Conservation (phyloP, 2,329 filamentous ascomycete genomes). For the Colletotrichum eleusines region DNA sequence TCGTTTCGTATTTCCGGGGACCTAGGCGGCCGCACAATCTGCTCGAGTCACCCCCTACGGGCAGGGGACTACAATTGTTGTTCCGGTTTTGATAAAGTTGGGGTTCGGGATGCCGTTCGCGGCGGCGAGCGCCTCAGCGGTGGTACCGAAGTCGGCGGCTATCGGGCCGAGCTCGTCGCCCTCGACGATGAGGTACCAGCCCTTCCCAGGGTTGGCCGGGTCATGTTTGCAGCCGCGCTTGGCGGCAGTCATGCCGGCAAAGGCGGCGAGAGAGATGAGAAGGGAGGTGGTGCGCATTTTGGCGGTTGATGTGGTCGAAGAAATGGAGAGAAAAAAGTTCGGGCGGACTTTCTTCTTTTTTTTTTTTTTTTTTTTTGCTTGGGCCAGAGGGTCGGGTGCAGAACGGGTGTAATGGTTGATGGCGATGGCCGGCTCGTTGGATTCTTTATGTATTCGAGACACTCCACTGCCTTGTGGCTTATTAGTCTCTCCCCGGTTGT, state of each 20-base stretch:
- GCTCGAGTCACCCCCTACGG: not conserved
- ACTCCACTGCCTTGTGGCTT: not conserved
- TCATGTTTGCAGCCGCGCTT: constrained; percentile 6
- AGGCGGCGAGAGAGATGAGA: not conserved
- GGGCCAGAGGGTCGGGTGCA: too few relatives aligned
- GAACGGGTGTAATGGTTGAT: not conserved
- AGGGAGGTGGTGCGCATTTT: constrained; percentile 1
- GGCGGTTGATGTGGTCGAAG: too few relatives aligned
- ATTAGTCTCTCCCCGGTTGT: not conserved
- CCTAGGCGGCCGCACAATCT: not conserved
- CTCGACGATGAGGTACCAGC: constrained; percentile 12
- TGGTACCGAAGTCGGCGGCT: constrained; percentile 1
- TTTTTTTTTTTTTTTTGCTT: too few relatives aligned
- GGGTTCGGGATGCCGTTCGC: not conserved
- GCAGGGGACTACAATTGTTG: constrained; percentile 11
- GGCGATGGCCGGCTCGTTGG: not conserved
- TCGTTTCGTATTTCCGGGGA: not conserved
- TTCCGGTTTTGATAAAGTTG: not conserved
- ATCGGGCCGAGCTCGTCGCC: constrained; percentile 11
- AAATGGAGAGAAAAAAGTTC: not conserved
- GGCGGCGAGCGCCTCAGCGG: not conserved
- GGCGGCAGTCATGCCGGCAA: constrained; percentile 1
- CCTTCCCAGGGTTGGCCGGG: constrained; percentile 1
- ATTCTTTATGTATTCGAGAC: not conserved
- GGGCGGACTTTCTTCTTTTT: too few relatives aligned